phyloP scores from a whole-genome alignment of 192 early-diverging fungal species.

The Spinellus fusiger region DNA sequence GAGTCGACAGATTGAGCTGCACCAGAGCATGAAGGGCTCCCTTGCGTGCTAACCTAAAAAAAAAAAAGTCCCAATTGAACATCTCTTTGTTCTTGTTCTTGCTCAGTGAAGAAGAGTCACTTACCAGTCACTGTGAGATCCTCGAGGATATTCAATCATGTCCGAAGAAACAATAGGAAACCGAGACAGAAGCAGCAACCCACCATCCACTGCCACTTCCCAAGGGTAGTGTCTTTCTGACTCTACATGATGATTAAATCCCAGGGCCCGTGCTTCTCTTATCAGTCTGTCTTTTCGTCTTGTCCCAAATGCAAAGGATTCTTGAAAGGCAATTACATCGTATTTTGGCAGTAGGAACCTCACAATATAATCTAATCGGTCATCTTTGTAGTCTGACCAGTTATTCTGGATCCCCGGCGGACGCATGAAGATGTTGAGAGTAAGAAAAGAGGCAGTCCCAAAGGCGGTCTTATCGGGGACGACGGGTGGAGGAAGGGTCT shows the following conservation, averaged over 20 bases:
- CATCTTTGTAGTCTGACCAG: constrained; percentile 74
- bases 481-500: constrained; percentile 13
- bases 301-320: constrained; percentile 74
- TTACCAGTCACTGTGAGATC: constrained; percentile 69
- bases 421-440: constrained; percentile 70
- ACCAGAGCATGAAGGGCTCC: constrained; percentile 75
- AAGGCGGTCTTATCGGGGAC: constrained; percentile 28
- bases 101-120: constrained; percentile 5
- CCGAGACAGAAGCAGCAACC: constrained; percentile 67
- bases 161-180: constrained; percentile 59
- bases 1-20: constrained; percentile 35
- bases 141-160: constrained; percentile 56
- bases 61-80: background rate
- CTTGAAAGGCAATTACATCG: constrained; percentile 77
- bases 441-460: constrained; percentile 44
- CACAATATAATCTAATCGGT: constrained; percentile 65
- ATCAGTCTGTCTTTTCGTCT: constrained; percentile 53
- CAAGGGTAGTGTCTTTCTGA: constrained; percentile 55
- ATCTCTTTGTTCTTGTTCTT: constrained; percentile 3
- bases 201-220: constrained; percentile 66
- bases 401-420: constrained; percentile 68
- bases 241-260: constrained; percentile 62
- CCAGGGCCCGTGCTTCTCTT: constrained; percentile 51
- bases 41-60: constrained; percentile 55
- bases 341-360: constrained; percentile 60